A percentile compares a stretch with the other conserved stretches of the same genome.
Conservation (phyloP, 768 basidiomycete genomes). For the Roridomyces roridus region DNA sequence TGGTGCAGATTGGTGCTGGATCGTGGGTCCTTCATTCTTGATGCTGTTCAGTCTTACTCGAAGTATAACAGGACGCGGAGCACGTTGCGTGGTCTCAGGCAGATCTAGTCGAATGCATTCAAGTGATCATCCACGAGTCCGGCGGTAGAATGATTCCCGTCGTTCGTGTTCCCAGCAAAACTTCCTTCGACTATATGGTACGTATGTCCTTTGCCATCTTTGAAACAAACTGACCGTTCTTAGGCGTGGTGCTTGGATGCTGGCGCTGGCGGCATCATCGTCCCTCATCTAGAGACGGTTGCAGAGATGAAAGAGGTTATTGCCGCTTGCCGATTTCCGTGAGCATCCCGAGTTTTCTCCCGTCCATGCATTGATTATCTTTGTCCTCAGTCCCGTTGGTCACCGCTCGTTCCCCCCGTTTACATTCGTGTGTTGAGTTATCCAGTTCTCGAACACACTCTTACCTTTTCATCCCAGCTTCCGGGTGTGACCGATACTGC, state of each 20-base stretch:
- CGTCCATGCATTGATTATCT: background rate
- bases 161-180: conserved; percentile 17
- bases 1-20: conserved; percentile 22
- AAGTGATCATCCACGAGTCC: conserved; percentile 20
- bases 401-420: conserved; percentile 19
- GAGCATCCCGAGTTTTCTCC: background rate
- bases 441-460: background rate
- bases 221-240: background rate
- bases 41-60: background rate
- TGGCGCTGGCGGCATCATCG: conserved; percentile 18
- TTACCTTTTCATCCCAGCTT: background rate
- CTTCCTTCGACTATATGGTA: conserved; percentile 21
- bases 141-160: conserved; percentile 20
- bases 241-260: conserved; percentile 21
- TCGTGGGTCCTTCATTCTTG: background rate
- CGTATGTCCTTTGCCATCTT: background rate
- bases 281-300: conserved; percentile 14
- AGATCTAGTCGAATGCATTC: conserved; percentile 14
- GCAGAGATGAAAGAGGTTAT: conserved; percentile 15
- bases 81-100: conserved; percentile 14
- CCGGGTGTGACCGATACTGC: conserved; percentile 13
- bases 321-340: conserved; percentile 18
- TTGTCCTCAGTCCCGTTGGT: conserved; percentile 7
- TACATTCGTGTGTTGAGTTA: background rate
- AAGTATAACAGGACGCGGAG: conserved; percentile 6